Conservation (phyloP, 75 land plant genomes). For the Cryptomeria japonica region DNA sequence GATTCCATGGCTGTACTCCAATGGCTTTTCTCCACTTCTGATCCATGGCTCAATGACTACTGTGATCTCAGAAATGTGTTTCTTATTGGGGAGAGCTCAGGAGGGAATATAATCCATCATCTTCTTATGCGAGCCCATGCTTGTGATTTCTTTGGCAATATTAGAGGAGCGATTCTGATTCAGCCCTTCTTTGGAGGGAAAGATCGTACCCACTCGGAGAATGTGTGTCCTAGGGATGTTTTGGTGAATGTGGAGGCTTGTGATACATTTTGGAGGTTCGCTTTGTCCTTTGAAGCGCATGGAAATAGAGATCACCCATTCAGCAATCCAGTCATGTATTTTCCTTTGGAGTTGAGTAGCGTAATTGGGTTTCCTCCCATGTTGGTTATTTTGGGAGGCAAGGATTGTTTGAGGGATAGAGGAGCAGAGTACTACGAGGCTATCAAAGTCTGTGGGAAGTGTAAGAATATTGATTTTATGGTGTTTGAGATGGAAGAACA, state of each 20-base stretch:
- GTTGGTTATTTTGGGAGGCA: constrained; percentile 48
- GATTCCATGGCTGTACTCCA: constrained; percentile 40
- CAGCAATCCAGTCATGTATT: constrained; percentile 30
- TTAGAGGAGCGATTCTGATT: constrained; percentile 30
- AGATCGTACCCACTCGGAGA: constrained; percentile 18
- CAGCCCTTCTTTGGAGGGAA: constrained; percentile 63
- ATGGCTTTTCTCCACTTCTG: constrained; percentile 35
- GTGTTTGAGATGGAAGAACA: constrained; percentile 33
- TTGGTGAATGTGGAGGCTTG: constrained; percentile 14
- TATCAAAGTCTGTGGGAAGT: constrained; percentile 21
- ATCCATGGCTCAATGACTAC: constrained; percentile 20
- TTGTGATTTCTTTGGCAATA: background rate
- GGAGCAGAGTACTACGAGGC: constrained; percentile 42
- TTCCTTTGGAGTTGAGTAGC: background rate
- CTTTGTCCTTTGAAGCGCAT: constrained; percentile 38
- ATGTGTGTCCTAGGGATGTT: constrained; percentile 14
- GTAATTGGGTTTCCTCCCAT: constrained; percentile 40
- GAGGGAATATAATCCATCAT: constrained; percentile 70
- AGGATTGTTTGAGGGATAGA: constrained; percentile 61
- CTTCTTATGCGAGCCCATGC: background rate
- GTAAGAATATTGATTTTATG: constrained; percentile 26
- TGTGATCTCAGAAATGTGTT: constrained; percentile 38
- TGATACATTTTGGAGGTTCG: constrained; percentile 58
- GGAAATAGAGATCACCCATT: constrained; percentile 40
- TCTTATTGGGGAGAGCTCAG: constrained; percentile 65